Percentiles rank a stretch among this genome's conserved stretches.
phyloP scores from a whole-genome alignment of 306 rosid genomes.

The Cyclanthera cordifolia region DNA sequence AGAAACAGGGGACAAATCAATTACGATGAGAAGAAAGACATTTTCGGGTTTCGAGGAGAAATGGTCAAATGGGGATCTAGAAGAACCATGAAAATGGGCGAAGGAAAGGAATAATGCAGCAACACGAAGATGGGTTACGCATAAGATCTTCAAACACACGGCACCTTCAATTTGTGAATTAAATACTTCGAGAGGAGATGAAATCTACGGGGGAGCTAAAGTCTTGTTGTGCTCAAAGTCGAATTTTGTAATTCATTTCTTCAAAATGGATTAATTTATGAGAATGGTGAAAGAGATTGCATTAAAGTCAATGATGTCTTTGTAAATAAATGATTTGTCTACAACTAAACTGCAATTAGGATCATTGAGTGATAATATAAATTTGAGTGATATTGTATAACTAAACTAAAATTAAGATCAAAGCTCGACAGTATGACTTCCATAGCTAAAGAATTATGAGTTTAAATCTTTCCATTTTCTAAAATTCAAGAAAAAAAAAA shows the following conservation, averaged over 20 bases:
- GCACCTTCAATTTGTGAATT: neutral
- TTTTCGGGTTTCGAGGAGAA: conserved; percentile 12
- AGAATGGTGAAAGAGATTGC: neutral
- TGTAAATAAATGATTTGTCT: neutral
- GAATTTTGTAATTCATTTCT: neutral
- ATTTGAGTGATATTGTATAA: too few species aligned
- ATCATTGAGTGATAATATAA: too few species aligned
- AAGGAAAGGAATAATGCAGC: conserved; percentile 47
- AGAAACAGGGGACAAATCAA: conserved; percentile 14
- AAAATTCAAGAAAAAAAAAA: too few species aligned
- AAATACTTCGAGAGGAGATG: neutral
- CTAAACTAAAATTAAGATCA: too few species aligned
- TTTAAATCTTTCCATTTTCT: too few species aligned
- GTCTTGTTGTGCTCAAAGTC: neutral
- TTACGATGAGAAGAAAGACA: conserved; percentile 7
- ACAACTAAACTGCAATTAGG: too few species aligned
- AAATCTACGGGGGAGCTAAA: neutral
- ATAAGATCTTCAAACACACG: neutral
- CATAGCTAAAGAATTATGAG: too few species aligned
- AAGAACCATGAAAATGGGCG: conserved; percentile 25
- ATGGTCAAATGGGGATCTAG: conserved; percentile 49
- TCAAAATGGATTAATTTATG: neutral
- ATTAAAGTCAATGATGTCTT: neutral
- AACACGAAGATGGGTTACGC: neutral
- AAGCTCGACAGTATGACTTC: too few species aligned